These are phyloP conservation scores for Gossypium davidsonii DNA, from an alignment of 441 rosid species.

Conservation along the genomic window DNA sequence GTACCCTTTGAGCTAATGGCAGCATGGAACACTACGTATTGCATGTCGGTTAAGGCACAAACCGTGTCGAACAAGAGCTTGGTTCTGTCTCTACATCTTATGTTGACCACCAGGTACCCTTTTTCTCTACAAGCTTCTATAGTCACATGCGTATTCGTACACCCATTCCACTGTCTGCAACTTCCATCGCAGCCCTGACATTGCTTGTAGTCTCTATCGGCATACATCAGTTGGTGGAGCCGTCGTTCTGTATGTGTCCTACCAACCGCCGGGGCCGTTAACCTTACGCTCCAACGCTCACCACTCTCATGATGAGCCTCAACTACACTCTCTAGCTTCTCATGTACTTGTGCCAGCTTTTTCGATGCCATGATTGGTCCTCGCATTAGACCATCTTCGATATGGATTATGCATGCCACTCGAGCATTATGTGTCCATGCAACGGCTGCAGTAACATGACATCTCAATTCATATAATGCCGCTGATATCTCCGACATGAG, in stretches of 20 bases:
- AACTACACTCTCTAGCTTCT: slow-evolving; percentile 48
- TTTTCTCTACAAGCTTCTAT: slow-evolving; percentile 65
- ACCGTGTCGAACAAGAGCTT: slow-evolving; percentile 78
- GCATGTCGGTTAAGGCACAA: slow-evolving; percentile 65
- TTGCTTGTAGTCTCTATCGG: slow-evolving; percentile 48
- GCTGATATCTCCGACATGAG: slow-evolving; percentile 74
- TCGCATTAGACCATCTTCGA: slow-evolving; percentile 51
- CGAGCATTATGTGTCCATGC: slow-evolving; percentile 84
- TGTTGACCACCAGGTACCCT: slow-evolving; percentile 64
- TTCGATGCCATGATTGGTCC: slow-evolving; percentile 47
- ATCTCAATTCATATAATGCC: slow-evolving; percentile 48
- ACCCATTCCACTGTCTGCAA: slow-evolving; percentile 33
- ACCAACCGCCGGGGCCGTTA: slow-evolving; percentile 40
- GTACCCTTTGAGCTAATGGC: slow-evolving; percentile 57
- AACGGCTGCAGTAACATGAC: slow-evolving; percentile 60
- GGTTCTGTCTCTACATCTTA: slow-evolving; percentile 64
- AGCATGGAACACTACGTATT: slow-evolving; percentile 82
- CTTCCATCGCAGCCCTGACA: slow-evolving; percentile 47
- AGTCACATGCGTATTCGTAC: slow-evolving; percentile 52
- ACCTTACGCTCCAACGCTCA: slow-evolving; percentile 47
- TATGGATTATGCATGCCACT: slow-evolving; percentile 56
- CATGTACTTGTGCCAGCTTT: slow-evolving; percentile 43
- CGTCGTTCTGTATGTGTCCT: slow-evolving; percentile 72
- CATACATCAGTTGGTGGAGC: slow-evolving; percentile 78
- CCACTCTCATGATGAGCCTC: slow-evolving; percentile 58